Evolutionary conservation across 2,329 filamentous ascomycete species (phyloP).

Genomic region (Colletotrichum camelliae): DNA sequence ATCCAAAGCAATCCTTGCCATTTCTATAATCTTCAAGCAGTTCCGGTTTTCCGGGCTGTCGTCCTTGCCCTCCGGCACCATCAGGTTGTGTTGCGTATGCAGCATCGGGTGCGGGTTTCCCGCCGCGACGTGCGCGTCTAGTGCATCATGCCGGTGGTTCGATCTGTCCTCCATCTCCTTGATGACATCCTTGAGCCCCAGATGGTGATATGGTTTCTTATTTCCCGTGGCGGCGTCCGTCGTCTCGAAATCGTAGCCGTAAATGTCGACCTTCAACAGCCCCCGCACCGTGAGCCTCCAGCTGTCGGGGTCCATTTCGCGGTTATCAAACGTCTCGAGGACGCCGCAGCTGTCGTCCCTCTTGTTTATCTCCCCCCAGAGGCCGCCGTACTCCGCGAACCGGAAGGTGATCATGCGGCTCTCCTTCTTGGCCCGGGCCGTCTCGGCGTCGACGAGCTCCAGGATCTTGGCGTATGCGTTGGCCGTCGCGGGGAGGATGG

Average conservation of each 20-base stretch:
- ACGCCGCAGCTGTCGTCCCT: constrained; percentile 30
- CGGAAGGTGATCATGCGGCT: constrained; percentile 48
- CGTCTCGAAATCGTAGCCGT: constrained; percentile 47
- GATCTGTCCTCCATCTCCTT: constrained; percentile 57
- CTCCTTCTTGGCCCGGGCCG: constrained; percentile 46
- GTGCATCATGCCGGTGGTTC: constrained; percentile 49
- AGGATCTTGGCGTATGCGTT: constrained; percentile 63
- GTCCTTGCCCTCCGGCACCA: constrained; percentile 38
- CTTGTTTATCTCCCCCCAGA: constrained; percentile 45
- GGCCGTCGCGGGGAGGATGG: constrained; percentile 62
- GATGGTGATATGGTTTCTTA: constrained; percentile 30
- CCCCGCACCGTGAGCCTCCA: constrained; percentile 62
- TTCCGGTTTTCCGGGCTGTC: constrained; percentile 39
- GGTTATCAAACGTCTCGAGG: constrained; percentile 40
- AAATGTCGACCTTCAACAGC: constrained; percentile 62
- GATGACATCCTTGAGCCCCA: constrained; percentile 61
- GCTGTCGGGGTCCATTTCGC: constrained; percentile 53
- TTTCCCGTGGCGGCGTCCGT: constrained; percentile 15
- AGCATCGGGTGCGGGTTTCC: constrained; percentile 39
- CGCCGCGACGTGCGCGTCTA: constrained; percentile 50
- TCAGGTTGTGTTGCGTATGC: constrained; percentile 25
- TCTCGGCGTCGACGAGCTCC: constrained; percentile 58
- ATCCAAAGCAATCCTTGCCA: constrained; percentile 59
- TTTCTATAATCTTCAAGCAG: constrained; percentile 58
- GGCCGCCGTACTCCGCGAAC: constrained; percentile 52